Base-by-base conservation (phyloP, 441 rosid species). In the Pelargonium cotyledonis region DNA sequence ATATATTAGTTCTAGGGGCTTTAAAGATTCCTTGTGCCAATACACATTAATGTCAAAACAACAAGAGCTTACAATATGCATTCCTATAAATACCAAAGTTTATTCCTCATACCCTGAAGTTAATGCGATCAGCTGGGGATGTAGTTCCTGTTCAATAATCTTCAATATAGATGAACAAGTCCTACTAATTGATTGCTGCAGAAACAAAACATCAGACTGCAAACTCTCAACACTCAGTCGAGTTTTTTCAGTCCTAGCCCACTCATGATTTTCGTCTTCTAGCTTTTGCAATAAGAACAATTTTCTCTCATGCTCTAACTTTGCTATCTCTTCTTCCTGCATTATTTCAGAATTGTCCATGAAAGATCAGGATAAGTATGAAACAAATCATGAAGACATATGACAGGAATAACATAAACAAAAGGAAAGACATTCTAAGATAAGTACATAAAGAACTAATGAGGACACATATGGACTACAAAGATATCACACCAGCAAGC, bases 121-220 rank as follows among this genome's bases (percentile, higher is more conserved):
- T 77, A 94, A 76, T 40, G 89, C 70, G 67, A 86, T 80, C 66
- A 94, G 86, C 78, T 94, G 99, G 41, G 97, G 99, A 75, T 89
- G 79, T 65, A 94, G 88, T 84, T 94, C 99, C 71, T 76, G 81
- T 35, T 89, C 88, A 68, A 94, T 88, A 53, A 87, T 79, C 67
- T 72, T 76, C 80, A 82, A 49, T 75, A 91, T 77, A 51, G 51
- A 65, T 16, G 26, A 40, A 80, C 85, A 78, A 49, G 85, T 83
- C 41, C 67, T 64, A 79, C 83, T 78, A 74, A 94, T 88, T 65
- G 96, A 88, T 31, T 81, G 75, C 70, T 86, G 94, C 68, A 89
- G 84, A 58, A 16, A 58, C 23, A 75, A 76, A 63, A 89, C 63
- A 63, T 87, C 86, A 60, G 80, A 63, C 70, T 80, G 86, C 84